These are phyloP conservation scores for Stephanodiscus minutulus DNA, from an alignment of 108 stramenopile genomes.

Conservation along the genomic window DNA sequence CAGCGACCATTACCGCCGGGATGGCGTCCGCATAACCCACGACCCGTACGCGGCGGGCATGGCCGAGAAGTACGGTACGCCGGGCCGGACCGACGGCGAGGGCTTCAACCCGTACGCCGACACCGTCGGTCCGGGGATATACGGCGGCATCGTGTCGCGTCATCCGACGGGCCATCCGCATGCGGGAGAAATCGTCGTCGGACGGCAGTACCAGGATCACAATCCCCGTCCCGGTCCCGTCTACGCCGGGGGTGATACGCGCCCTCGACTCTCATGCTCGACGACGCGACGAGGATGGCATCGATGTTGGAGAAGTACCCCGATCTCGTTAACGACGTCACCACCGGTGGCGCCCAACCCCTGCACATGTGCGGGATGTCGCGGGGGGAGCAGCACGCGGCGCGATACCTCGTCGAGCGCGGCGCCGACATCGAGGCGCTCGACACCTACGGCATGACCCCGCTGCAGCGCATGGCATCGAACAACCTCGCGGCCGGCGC, in stretches of 20 bases:
- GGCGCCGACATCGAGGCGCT: conserved; percentile 70
- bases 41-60: conserved; percentile 79
- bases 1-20: conserved; percentile 55
- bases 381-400: conserved; percentile 52
- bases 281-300: conserved; percentile 57
- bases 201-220: conserved; percentile 82
- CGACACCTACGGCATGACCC: conserved; percentile 83
- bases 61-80: conserved; percentile 77
- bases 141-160: conserved; percentile 75
- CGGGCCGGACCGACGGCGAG: conserved; percentile 68
- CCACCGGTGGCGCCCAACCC: conserved; percentile 83
- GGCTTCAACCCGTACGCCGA: conserved; percentile 86
- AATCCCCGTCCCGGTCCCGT: conserved; percentile 82
- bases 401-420: conserved; percentile 53
- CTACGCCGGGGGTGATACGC: conserved; percentile 78
- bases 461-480: conserved; percentile 86
- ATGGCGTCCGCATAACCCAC: conserved; percentile 72
- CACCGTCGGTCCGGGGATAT: conserved; percentile 83
- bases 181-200: conserved; percentile 58
- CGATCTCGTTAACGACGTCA: conserved; percentile 66
- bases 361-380: conserved; percentile 87
- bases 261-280: conserved; percentile 53
- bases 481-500: conserved; percentile 81
- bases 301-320: conserved; percentile 65
- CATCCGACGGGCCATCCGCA: conserved; percentile 9